Evolutionary conservation across 768 basidiomycete genomes (phyloP).

Genomic region (Suillus occidentalis): DNA sequence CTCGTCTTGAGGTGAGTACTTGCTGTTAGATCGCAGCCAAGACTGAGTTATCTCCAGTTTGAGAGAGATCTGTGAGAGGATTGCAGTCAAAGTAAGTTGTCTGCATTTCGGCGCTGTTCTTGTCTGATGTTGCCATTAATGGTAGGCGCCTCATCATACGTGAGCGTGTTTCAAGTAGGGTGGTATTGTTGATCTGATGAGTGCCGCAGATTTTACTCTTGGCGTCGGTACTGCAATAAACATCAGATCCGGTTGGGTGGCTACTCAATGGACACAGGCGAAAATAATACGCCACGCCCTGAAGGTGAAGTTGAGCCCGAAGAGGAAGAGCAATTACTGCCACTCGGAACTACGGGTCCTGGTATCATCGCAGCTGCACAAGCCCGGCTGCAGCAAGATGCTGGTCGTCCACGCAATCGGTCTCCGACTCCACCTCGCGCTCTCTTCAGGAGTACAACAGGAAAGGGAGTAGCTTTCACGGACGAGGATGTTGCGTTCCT

Average conservation of each 20-base stretch:
- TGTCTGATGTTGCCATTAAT: slow-evolving; percentile 9
- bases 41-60: slow-evolving; percentile 29
- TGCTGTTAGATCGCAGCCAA: neutral
- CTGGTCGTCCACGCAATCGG: slow-evolving; percentile 47
- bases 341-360: slow-evolving; percentile 37
- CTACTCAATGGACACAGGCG: slow-evolving; percentile 71
- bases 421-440: slow-evolving; percentile 83
- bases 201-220: slow-evolving; percentile 73
- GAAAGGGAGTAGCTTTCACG: slow-evolving; percentile 88
- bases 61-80: slow-evolving; percentile 84
- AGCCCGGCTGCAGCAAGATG: slow-evolving; percentile 40
- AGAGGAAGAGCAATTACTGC: slow-evolving; percentile 40
- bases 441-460: slow-evolving; percentile 80
- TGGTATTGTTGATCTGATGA: neutral
- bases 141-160: slow-evolving; percentile 87
- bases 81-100: slow-evolving; percentile 70
- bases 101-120: neutral
- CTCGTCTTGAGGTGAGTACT: slow-evolving; percentile 66
- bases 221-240: slow-evolving; percentile 91
- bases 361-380: slow-evolving; percentile 47
- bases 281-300: slow-evolving; percentile 43
- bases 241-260: slow-evolving; percentile 89
- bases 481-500: slow-evolving; percentile 79
- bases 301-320: slow-evolving; percentile 45
- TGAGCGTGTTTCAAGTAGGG: slow-evolving; percentile 33